phyloP scores from a whole-genome alignment of 2,329 filamentous ascomycete species.

The Pestalotiopsis sp. region DNA sequence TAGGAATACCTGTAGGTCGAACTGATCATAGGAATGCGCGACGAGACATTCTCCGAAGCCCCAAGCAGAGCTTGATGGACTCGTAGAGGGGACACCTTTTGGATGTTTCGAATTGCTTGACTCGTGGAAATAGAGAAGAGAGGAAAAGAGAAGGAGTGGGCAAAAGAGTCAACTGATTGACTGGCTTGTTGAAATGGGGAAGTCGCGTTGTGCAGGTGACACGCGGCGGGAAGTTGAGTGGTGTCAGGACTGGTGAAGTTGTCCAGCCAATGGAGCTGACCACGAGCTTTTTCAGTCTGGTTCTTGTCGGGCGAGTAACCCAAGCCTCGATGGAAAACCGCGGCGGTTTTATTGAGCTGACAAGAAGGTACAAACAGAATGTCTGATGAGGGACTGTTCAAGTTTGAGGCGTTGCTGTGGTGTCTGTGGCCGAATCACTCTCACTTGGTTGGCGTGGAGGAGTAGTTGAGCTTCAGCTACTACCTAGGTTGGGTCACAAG shows the following conservation, averaged over 20 bases:
- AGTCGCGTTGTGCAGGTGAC: constrained; percentile 8
- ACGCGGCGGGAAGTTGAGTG: not conserved
- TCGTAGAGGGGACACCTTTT: not conserved
- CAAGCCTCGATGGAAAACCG: too few species aligned
- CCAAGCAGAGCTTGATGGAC: not conserved
- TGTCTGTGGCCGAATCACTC: too few species aligned
- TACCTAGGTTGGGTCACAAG: too few species aligned
- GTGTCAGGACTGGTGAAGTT: not conserved
- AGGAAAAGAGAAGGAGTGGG: not conserved
- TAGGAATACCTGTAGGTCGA: not conserved
- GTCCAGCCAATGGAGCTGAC: not conserved
- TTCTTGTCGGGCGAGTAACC: not conserved
- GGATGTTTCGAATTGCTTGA: not conserved
- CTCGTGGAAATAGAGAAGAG: not conserved
- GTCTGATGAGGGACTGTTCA: too few species aligned
- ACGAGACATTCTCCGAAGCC: not conserved
- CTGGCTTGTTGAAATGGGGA: not conserved
- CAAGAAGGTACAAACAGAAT: too few species aligned
- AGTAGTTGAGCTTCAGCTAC: too few species aligned
- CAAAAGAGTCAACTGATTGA: not conserved
- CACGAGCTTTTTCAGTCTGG: not conserved
- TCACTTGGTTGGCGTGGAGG: too few species aligned
- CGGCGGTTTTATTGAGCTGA: too few species aligned
- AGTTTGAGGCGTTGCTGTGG: too few species aligned
- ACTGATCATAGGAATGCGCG: not conserved